These are phyloP conservation scores for Amanita pallidorosea DNA, from an alignment of 768 basidiomycete genomes.

Conservation along the genomic window DNA sequence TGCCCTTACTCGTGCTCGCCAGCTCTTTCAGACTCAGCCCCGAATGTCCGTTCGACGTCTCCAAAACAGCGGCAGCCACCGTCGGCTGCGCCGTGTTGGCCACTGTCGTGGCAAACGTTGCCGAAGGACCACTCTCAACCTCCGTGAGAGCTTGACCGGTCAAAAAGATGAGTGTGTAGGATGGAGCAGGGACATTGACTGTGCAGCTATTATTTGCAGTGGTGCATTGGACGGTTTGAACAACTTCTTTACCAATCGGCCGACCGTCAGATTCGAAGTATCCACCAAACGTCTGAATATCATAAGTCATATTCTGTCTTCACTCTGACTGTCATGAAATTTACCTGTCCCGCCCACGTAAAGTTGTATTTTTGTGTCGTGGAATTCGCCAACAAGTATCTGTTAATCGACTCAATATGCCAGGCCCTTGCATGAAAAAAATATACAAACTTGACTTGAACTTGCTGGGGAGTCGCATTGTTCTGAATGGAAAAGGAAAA, in stretches of 20 bases:
- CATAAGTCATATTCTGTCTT: background rate
- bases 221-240: constrained; percentile 55
- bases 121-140: constrained; percentile 17
- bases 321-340: constrained; percentile 6
- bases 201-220: constrained; percentile 38
- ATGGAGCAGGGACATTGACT: constrained; percentile 58
- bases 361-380: constrained; percentile 56
- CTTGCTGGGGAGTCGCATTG: constrained; percentile 41
- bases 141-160: constrained; percentile 25
- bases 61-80: constrained; percentile 42
- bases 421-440: constrained; percentile 8
- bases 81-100: constrained; percentile 38
- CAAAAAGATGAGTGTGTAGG: constrained; percentile 69
- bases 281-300: constrained; percentile 44
- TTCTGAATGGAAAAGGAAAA: constrained; percentile 30
- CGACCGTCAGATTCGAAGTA: constrained; percentile 60
- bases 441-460: constrained; percentile 45
- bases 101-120: constrained; percentile 50
- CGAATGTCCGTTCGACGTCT: constrained; percentile 37
- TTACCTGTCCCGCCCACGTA: constrained; percentile 70
- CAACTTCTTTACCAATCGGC: constrained; percentile 39
- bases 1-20: constrained; percentile 24
- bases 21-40: constrained; percentile 15
- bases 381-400: constrained; percentile 45
- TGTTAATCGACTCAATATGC: constrained; percentile 9